phyloP scores from a whole-genome alignment of 192 early-diverging fungal species.

The Chytriomyces sp. region DNA sequence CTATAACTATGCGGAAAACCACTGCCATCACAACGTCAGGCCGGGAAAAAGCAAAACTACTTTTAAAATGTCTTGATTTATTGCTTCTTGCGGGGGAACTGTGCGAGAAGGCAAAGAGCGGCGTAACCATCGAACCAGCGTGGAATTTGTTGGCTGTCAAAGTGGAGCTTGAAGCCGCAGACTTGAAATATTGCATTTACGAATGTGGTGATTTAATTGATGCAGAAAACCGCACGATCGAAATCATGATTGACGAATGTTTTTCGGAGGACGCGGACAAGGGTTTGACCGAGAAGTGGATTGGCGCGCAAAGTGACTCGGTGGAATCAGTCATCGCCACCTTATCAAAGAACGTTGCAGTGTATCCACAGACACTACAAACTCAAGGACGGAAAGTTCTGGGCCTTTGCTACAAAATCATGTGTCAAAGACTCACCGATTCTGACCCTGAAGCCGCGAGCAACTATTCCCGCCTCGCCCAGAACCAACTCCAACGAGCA shows the following conservation, averaged over 20 bases:
- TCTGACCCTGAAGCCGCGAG: background rate
- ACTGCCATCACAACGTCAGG: background rate
- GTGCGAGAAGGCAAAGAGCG: background rate
- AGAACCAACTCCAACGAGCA: conserved; percentile 1
- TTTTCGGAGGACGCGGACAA: conserved; percentile 9
- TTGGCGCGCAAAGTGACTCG: background rate
- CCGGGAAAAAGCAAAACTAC: background rate
- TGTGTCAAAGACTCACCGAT: background rate
- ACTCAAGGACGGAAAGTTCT: background rate
- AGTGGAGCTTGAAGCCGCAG: background rate
- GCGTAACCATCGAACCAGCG: conserved; percentile 1
- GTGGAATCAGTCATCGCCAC: conserved; percentile 10
- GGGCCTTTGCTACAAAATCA: conserved; percentile 19
- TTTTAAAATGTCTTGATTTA: background rate
- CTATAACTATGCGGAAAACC: conserved; percentile 3
- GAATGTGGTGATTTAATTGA: conserved; percentile 5
- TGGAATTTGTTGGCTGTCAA: background rate
- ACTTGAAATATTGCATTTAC: conserved; percentile 6
- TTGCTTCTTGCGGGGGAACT: background rate
- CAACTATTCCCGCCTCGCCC: background rate
- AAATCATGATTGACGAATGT: conserved; percentile 27
- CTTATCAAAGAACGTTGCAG: background rate
- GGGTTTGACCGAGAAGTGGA: conserved; percentile 3
- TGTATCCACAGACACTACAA: background rate
- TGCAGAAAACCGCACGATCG: conserved; percentile 8